A percentile compares a stretch with the other conserved stretches of the same genome.
Evolutionary conservation across 2,329 filamentous ascomycete genomes (phyloP).

Genomic region (Colletotrichum salicis): DNA sequence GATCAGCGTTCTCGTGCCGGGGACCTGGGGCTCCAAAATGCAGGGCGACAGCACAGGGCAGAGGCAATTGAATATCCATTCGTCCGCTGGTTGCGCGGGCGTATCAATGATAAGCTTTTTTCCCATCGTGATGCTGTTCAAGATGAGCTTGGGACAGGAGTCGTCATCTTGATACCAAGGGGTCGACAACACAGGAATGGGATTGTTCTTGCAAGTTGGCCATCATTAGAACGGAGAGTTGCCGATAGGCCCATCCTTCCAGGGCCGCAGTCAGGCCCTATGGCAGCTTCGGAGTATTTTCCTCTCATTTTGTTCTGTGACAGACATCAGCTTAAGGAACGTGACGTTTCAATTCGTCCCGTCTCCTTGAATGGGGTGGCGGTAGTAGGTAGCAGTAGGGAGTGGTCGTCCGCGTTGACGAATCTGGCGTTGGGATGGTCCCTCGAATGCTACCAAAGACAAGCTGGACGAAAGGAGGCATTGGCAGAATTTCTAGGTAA

Average conservation of each 20-base stretch:
- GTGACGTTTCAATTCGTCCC: constrained; percentile 29
- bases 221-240: constrained; percentile 5
- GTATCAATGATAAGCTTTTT: background rate
- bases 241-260: background rate
- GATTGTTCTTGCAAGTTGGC: background rate
- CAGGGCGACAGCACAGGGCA: background rate
- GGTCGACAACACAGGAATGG: background rate
- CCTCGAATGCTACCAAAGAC: background rate
- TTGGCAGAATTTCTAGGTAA: background rate
- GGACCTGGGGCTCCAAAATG: constrained; percentile 1
- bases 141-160: background rate
- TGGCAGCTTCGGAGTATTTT: constrained; percentile 9
- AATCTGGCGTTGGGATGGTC: background rate
- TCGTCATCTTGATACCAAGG: background rate
- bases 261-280: background rate
- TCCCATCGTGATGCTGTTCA: background rate
- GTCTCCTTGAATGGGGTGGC: background rate
- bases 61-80: constrained; percentile 6
- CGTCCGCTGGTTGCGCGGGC: constrained; percentile 4
- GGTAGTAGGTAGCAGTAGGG: background rate
- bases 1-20: constrained; percentile 15
- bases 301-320: constrained; percentile 18
- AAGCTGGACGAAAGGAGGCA: background rate
- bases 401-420: background rate
- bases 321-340: constrained; percentile 30